Evolutionary conservation across 441 rosid species (phyloP), one percentile per base, ranked within the genome.

Genomic region (Pelargonium citronellum): DNA sequence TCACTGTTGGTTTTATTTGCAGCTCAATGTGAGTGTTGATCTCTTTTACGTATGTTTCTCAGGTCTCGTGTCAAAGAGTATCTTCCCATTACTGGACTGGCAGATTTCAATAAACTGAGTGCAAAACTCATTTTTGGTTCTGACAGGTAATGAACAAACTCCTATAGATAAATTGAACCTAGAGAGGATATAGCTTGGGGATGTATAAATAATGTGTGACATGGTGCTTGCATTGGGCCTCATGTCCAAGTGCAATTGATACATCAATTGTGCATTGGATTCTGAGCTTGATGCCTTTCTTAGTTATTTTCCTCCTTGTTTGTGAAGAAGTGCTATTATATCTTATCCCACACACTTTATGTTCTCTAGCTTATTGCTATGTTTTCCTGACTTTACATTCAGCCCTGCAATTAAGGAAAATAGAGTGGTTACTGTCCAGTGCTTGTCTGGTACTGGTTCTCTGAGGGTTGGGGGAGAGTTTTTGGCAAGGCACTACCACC

Each of bases 61-160:
- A 41, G 75, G 66, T 51, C 71, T 22, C 74, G 79, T 30, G 75
- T 71, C 37, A 75, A 75, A 44, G 79, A 75, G 24, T 75, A 75
- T 63, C 74, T 71, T 47, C 75, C 72, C 5, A 75, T 75, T 13
- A 60, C 64, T 60, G 79, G 79, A 71, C 64, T 75, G 72, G 71
- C 72, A 58, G 79, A 75, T 47, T 75, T 75, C 19, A 75, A 75
- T 49, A 71, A 75, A 62, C 53, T 71, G 69, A 75, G 78, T 41
- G 78, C 78, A 61, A 75, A 75, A 74, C 78, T 75, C 68, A 75
- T 71, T 43, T 64, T 75, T 51, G 78, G 72, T 67, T 66, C 71
- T 46, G 74, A 75, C 66, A 75, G 78, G 78, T 75, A 47, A 71
- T 24, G 61, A 49, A 16, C 43, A 12, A 37, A 61, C 53, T 13